Evolutionary conservation across 2,329 filamentous ascomycete species (phyloP).

Genomic region (Exophiala lecanii-corni): DNA sequence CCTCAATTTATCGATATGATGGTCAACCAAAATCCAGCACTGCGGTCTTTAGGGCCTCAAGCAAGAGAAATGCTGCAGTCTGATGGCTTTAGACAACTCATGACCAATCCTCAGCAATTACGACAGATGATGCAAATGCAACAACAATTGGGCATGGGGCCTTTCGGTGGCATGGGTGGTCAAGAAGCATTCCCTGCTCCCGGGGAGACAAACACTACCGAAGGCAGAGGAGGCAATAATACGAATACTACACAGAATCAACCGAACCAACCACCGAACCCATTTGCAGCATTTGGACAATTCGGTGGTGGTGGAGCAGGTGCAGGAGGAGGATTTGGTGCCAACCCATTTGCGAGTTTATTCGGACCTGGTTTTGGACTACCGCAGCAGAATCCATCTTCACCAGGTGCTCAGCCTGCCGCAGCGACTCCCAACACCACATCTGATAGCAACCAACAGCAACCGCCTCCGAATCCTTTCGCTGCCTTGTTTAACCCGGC

Average conservation of each 20-base stretch:
- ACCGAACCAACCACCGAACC: constrained; percentile 41
- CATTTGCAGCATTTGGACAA: constrained; percentile 38
- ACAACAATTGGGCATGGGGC: constrained; percentile 51
- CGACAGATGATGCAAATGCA: constrained; percentile 80
- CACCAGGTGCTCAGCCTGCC: neutral
- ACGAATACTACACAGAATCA: constrained; percentile 36
- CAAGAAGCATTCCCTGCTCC: constrained; percentile 74
- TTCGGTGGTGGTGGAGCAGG: constrained; percentile 2
- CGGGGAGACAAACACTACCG: constrained; percentile 77
- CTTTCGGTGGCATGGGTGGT: constrained; percentile 51
- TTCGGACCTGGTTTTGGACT: constrained; percentile 40
- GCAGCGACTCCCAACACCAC: constrained; percentile 3
- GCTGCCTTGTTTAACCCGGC: constrained; percentile 57
- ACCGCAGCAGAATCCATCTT: constrained; percentile 14
- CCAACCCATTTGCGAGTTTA: constrained; percentile 67
- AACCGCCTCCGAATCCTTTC: constrained; percentile 59
- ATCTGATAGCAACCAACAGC: constrained; percentile 28
- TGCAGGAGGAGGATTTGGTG: constrained; percentile 22
- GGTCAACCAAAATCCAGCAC: constrained; percentile 83
- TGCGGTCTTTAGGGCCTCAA: constrained; percentile 64
- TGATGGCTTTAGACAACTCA: constrained; percentile 83
- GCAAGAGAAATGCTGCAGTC: constrained; percentile 83
- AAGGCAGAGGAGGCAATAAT: constrained; percentile 44
- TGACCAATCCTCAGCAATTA: constrained; percentile 84
- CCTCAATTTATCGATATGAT: constrained; percentile 93